A percentile compares a stretch with the other conserved stretches of the same genome.
Conservation (phyloP, 1,284 basidiomycete genomes). For the Ustilago shanxiensis region DNA sequence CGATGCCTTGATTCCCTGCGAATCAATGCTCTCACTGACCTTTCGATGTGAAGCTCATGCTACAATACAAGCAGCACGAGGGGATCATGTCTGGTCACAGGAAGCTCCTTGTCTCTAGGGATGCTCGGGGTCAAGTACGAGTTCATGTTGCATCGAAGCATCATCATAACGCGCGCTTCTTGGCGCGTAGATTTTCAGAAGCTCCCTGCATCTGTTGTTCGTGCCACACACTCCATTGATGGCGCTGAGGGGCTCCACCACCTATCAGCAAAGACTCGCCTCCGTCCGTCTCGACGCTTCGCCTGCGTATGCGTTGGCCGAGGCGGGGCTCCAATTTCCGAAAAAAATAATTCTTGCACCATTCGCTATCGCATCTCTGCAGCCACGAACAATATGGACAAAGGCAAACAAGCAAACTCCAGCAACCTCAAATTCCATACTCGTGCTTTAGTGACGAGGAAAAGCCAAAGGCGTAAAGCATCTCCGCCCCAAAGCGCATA, state of each 20-base stretch:
- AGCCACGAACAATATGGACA: no score
- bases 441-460: no score
- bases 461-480: no score
- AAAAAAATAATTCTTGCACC: slow-evolving; percentile 1
- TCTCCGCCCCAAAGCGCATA: no score
- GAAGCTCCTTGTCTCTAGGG: no score
- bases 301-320: slow-evolving; percentile 13
- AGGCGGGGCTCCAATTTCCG: slow-evolving; percentile 44
- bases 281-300: background rate
- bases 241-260: background rate
- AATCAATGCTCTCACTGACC: no score
- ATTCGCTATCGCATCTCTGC: slow-evolving; percentile 3
- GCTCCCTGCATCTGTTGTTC: slow-evolving; percentile 4
- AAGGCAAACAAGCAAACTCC: no score
- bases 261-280: background rate
- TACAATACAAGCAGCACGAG: background rate
- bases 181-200: slow-evolving; percentile 10
- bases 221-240: slow-evolving; percentile 9
- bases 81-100: no score
- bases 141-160: background rate
- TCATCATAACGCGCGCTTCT: slow-evolving; percentile 10
- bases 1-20: no score
- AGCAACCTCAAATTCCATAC: no score
- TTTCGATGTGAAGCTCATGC: no score
- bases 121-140: background rate